These are phyloP conservation scores for Brassica rapa DNA, from an alignment of 345 rosid species.

Conservation along the genomic window DNA sequence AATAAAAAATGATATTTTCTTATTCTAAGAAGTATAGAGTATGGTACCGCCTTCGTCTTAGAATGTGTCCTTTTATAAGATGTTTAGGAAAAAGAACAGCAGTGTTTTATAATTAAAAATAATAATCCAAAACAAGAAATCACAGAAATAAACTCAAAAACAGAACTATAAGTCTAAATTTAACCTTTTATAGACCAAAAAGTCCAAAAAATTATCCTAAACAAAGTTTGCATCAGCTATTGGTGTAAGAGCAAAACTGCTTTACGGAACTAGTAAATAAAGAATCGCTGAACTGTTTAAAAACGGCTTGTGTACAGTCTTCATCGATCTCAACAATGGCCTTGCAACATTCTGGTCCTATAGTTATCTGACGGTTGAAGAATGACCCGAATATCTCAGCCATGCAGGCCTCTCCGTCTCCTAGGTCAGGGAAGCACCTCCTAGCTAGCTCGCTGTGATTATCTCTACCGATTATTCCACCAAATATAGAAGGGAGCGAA, in stretches of 20 bases:
- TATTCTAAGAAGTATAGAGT: no score
- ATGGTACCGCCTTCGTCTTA: no score
- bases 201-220: background rate
- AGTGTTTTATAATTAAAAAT: background rate
- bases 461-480: slow-evolving; percentile 8
- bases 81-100: background rate
- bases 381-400: slow-evolving; percentile 27
- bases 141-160: background rate
- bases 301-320: slow-evolving; percentile 27
- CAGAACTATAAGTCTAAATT: background rate
- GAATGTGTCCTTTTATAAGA: no score
- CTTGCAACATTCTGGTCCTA: slow-evolving; percentile 34
- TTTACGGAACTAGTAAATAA: slow-evolving; percentile 18
- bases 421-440: slow-evolving; percentile 32
- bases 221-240: background rate
- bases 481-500: slow-evolving; percentile 16
- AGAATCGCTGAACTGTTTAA: slow-evolving; percentile 7
- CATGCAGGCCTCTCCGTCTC: slow-evolving; percentile 31
- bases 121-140: background rate
- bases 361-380: background rate
- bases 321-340: slow-evolving; percentile 23
- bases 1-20: no score
- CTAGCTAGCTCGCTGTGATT: slow-evolving; percentile 2
- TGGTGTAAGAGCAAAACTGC: slow-evolving; percentile 4
- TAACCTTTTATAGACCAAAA: background rate